Conservation (phyloP, 2,329 filamentous ascomycete genomes). For the Verticillium alfalfae region DNA sequence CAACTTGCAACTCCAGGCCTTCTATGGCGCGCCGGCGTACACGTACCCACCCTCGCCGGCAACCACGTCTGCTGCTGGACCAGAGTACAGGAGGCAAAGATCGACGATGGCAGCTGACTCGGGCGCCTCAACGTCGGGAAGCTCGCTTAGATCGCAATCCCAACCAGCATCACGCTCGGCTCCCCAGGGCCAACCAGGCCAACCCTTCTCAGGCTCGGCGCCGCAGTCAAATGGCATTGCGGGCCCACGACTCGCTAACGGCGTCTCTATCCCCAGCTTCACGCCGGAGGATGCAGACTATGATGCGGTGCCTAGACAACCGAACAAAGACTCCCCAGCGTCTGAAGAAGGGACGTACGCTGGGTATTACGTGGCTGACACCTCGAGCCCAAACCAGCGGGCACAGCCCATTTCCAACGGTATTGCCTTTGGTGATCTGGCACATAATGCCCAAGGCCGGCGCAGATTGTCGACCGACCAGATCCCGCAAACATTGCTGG, state of each 20-base stretch:
- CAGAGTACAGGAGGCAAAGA: constrained; percentile 54
- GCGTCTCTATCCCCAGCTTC: constrained; percentile 48
- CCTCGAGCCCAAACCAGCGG: constrained; percentile 17
- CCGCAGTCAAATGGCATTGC: background rate
- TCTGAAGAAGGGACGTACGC: constrained; percentile 39
- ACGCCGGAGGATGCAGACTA: constrained; percentile 48
- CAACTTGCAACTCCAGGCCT: constrained; percentile 31
- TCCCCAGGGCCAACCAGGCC: constrained; percentile 5
- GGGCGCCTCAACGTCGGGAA: constrained; percentile 39
- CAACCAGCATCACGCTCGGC: constrained; percentile 51
- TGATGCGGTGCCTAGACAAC: constrained; percentile 36
- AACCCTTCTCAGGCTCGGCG: constrained; percentile 6
- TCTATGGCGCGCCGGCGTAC: constrained; percentile 43
- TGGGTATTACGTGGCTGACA: constrained; percentile 30
- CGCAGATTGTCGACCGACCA: constrained; percentile 49
- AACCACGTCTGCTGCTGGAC: constrained; percentile 27
- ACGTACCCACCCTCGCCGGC: constrained; percentile 54
- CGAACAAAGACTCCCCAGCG: constrained; percentile 36
- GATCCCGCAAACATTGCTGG: constrained; percentile 46
- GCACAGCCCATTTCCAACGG: constrained; percentile 24
- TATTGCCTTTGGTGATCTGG: constrained; percentile 43
- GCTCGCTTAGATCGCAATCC: constrained; percentile 60
- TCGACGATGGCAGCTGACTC: constrained; percentile 44
- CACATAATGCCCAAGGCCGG: constrained; percentile 28
- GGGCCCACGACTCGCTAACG: constrained; percentile 37